A percentile compares a stretch with the other conserved stretches of the same genome.
Conservation (phyloP, 257 asterid genomes). For the Fraxinus excelsior region DNA sequence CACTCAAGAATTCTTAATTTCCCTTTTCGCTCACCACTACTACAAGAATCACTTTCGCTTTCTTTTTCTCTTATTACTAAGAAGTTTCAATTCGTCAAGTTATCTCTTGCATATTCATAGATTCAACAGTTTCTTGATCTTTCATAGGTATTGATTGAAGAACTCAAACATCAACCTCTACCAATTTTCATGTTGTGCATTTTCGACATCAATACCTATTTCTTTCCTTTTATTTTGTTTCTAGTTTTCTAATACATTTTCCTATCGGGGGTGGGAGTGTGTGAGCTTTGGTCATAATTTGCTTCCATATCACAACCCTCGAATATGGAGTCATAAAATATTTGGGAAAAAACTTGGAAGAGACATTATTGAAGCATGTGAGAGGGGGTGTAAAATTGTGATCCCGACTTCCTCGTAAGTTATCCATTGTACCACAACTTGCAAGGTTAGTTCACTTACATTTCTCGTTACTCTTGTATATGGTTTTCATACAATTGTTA, state of each 20-base stretch:
- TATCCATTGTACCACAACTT: too few relatives aligned
- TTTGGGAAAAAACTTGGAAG: constrained; percentile 21
- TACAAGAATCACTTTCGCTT: background rate
- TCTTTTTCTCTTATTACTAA: background rate
- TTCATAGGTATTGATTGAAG: too few relatives aligned
- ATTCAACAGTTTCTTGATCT: too few relatives aligned
- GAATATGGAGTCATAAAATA: background rate
- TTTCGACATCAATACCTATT: too few relatives aligned
- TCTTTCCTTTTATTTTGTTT: too few relatives aligned
- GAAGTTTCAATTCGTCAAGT: background rate
- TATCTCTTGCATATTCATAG: background rate
- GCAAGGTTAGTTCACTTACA: too few relatives aligned
- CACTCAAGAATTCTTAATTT: too few relatives aligned
- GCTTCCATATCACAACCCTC: background rate
- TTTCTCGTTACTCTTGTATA: too few relatives aligned
- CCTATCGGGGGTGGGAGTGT: background rate
- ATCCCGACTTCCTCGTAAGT: constrained; percentile 36
- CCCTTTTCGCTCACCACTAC: background rate
- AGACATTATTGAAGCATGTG: constrained; percentile 58
- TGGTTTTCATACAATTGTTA: too few relatives aligned
- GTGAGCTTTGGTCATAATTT: background rate
- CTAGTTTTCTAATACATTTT: too few relatives aligned
- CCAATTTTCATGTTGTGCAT: too few relatives aligned
- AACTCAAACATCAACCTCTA: too few relatives aligned
- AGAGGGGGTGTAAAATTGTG: constrained; percentile 35